These are phyloP conservation scores for Ustilago esculenta DNA, from an alignment of 1,284 basidiomycete genomes.

Conservation along the genomic window DNA sequence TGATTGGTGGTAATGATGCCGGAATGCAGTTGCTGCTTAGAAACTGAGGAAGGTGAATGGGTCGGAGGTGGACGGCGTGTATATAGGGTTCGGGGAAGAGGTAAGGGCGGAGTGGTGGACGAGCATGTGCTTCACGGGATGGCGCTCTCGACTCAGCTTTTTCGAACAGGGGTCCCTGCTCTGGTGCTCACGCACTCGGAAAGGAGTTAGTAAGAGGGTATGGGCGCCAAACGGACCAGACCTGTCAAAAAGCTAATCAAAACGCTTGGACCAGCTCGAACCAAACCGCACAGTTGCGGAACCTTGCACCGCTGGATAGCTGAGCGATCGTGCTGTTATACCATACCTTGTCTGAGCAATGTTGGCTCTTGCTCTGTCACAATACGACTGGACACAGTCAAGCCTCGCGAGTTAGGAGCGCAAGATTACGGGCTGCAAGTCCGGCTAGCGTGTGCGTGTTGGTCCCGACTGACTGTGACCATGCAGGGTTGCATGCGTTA, in stretches of 20 bases:
- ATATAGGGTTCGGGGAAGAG: too few relatives aligned
- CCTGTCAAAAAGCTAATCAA: slow-evolving; percentile 25
- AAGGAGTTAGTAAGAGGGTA: background rate
- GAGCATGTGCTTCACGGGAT: too few relatives aligned
- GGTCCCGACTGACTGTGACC: slow-evolving; percentile 2
- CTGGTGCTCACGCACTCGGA: background rate
- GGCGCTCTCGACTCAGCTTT: slow-evolving; percentile 8
- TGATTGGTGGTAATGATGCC: too few relatives aligned
- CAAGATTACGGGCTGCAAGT: background rate
- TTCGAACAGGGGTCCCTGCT: slow-evolving; percentile 5
- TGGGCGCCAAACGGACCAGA: background rate
- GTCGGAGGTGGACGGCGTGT: too few relatives aligned
- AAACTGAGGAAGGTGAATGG: too few relatives aligned
- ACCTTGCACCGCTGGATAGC: too few relatives aligned
- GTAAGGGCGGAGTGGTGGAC: too few relatives aligned
- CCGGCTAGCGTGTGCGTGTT: background rate
- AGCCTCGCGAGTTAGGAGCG: background rate
- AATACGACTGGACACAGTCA: background rate
- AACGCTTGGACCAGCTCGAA: slow-evolving; percentile 13
- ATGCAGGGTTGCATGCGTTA: slow-evolving; percentile 40
- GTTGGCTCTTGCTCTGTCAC: background rate
- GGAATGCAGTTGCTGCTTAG: background rate
- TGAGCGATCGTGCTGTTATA: too few relatives aligned
- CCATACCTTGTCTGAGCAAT: background rate
- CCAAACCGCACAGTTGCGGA: background rate